Conservation (phyloP, 1,139 yeast genomes). For the Taphrina populina region DNA sequence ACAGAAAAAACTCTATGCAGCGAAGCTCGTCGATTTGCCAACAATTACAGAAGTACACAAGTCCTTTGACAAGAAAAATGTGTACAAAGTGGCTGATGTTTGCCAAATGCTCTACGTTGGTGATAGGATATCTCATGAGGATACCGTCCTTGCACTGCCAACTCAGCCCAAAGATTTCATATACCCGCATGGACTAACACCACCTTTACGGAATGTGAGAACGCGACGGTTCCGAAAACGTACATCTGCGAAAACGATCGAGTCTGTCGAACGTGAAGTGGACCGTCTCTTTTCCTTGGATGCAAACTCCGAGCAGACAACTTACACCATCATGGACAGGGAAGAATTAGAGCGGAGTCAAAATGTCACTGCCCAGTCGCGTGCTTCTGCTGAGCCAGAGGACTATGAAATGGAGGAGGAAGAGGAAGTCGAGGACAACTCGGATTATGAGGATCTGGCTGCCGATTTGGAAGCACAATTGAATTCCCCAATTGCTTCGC, state of each 20-base stretch:
- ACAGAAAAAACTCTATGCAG: conserved; percentile 66
- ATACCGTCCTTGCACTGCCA: conserved; percentile 51
- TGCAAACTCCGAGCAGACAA: conserved; percentile 77
- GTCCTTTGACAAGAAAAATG: conserved; percentile 83
- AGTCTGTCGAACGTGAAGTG: conserved; percentile 71
- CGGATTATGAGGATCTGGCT: conserved; percentile 42
- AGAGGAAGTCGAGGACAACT: conserved; percentile 27
- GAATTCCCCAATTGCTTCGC: conserved; percentile 21
- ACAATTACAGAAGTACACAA: conserved; percentile 84
- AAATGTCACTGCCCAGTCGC: conserved; percentile 40
- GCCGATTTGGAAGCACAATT: conserved; percentile 44
- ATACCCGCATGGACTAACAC: conserved; percentile 75
- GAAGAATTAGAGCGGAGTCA: conserved; percentile 42
- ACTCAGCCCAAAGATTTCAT: conserved; percentile 47
- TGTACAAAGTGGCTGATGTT: conserved; percentile 81
- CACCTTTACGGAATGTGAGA: conserved; percentile 63
- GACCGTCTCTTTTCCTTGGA: conserved; percentile 74
- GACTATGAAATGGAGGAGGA: conserved; percentile 37
- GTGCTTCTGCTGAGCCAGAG: conserved; percentile 42
- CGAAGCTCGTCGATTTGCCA: conserved; percentile 84
- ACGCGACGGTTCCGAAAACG: conserved; percentile 57
- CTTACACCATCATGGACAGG: conserved; percentile 72
- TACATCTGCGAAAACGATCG: conserved; percentile 54
- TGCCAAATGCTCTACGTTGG: conserved; percentile 82
- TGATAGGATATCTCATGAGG: conserved; percentile 58